Base-by-base conservation (phyloP, 2,329 filamentous ascomycete species). In the Diplodia scrobiculata region DNA sequence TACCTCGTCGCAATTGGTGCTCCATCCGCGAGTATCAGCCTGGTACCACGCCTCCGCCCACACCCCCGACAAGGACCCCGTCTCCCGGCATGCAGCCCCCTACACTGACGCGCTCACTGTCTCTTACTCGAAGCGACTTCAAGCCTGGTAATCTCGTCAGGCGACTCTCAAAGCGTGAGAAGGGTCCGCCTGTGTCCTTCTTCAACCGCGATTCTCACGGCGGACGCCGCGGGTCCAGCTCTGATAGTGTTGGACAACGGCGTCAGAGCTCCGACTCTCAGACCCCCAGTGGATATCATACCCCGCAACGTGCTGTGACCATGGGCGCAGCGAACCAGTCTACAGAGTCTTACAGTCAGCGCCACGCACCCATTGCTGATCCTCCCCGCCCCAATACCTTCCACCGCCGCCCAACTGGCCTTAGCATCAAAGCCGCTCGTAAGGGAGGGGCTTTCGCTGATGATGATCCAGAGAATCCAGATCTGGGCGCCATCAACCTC, bases 1-100 rank as follows among this genome's bases (percentile, higher is more conserved):
- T 98, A 10, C 93, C 93, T 21, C 89, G 95, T 67, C 86, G 95
- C 36, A 99, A 99, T 76, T 99, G 94, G 91, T 98, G 94, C 76
- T 91, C 92, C 2, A 96, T 99, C 72, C 86, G 91, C 63, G 85
- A 91, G 74, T 98, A 96, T 79, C 82, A 86, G 10, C 92, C 93
- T 1, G 91, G 91, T 2, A 82, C 80, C 38, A 96, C 91, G 0
- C 92, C 92, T 13, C 86, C 87, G 0, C 83, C 84, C 2, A 88
- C 89, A 1, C 91, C 91, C 2, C 58, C 58, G 17, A 62, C 58
- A 3, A 45, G 41, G 19, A 50, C 64, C 21, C 72, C 71, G 66
- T 76, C 73, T 69, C 70, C 63, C 53, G 77, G 68, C 69, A 52
- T 51, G 25, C 55, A 54, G 48, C 65, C 54, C 25, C 72, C 68